Percentiles rank a stretch among this genome's conserved stretches.
Conservation (phyloP, 176 grass and related monocot genomes). For the Zoysia japonica region DNA sequence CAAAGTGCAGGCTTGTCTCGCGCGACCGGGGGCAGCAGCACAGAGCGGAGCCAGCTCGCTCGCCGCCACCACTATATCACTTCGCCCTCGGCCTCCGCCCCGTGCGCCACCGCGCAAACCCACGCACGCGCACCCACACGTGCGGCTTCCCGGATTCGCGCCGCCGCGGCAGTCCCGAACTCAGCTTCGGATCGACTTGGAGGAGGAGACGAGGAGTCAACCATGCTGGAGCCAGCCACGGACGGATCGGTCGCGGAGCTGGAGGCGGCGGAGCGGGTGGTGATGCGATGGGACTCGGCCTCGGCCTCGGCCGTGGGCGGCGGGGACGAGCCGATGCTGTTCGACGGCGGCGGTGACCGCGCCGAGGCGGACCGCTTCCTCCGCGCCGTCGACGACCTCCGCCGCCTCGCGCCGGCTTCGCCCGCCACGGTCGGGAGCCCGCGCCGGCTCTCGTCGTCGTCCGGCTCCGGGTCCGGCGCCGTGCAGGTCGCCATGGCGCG, state of each 20-base stretch:
- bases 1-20: not conserved
- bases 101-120: conserved; percentile 40
- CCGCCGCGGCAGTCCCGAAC: conserved; percentile 35
- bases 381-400: conserved; percentile 69
- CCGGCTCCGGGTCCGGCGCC: conserved; percentile 13
- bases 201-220: conserved; percentile 41
- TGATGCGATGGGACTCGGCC: conserved; percentile 2
- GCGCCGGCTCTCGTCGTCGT: conserved; percentile 46
- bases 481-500: conserved; percentile 71
- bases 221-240: conserved; percentile 39
- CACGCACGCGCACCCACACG: conserved; percentile 47
- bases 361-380: conserved; percentile 61
- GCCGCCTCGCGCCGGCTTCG: conserved; percentile 50
- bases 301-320: conserved; percentile 21
- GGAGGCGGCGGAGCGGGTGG: conserved; percentile 60
- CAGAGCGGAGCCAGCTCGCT: conserved; percentile 35
- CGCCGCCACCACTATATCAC: conserved; percentile 25
- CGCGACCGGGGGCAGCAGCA: conserved; percentile 15
- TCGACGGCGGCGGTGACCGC: conserved; percentile 42
- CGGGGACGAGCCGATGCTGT: conserved; percentile 58
- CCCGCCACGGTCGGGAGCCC: conserved; percentile 51
- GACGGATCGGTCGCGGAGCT: conserved; percentile 57
- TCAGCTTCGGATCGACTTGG: conserved; percentile 33
- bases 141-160: conserved; percentile 64
- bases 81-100: conserved; percentile 11